phyloP scores from a whole-genome alignment of 1,284 basidiomycete genomes.

The Pseudomicrostroma phylloplanum region DNA sequence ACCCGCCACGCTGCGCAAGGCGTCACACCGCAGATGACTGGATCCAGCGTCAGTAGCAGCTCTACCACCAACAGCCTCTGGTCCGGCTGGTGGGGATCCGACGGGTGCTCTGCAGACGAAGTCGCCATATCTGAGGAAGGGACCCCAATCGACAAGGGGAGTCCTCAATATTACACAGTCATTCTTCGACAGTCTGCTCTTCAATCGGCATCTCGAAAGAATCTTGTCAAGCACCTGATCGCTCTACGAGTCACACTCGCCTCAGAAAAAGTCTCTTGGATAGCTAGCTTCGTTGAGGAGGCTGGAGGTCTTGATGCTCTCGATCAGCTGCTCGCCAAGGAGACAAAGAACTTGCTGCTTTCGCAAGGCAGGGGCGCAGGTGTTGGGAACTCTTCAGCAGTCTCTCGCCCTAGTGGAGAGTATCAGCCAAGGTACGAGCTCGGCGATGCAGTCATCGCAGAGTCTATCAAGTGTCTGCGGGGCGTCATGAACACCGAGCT shows the following conservation, averaged over 20 bases:
- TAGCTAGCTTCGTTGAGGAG: constrained; percentile 64
- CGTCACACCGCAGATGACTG: neutral
- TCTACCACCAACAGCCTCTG: constrained; percentile 26
- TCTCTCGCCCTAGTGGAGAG: constrained; percentile 8
- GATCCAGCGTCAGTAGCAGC: constrained; percentile 4
- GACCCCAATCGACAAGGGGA: constrained; percentile 11
- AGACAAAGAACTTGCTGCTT: constrained; percentile 17
- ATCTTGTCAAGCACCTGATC: constrained; percentile 65
- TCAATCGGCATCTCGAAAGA: constrained; percentile 18
- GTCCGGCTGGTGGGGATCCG: constrained; percentile 38
- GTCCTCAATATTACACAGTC: constrained; percentile 17
- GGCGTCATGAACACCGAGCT: constrained; percentile 80
- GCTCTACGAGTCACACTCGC: constrained; percentile 78
- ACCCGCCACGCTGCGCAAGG: neutral
- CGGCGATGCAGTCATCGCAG: constrained; percentile 32
- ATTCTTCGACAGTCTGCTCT: constrained; percentile 23
- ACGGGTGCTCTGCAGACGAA: constrained; percentile 2
- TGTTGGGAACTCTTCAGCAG: constrained; percentile 9
- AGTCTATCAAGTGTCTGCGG: constrained; percentile 66
- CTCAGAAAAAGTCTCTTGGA: constrained; percentile 71
- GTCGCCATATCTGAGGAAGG: constrained; percentile 6
- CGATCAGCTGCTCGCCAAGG: constrained; percentile 27
- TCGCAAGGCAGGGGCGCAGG: constrained; percentile 12
- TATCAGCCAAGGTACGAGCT: constrained; percentile 31
- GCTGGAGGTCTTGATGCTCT: constrained; percentile 61